phyloP scores from a whole-genome alignment of 2,329 filamentous ascomycete genomes.

The Lasiodiplodia hormozganensis region DNA sequence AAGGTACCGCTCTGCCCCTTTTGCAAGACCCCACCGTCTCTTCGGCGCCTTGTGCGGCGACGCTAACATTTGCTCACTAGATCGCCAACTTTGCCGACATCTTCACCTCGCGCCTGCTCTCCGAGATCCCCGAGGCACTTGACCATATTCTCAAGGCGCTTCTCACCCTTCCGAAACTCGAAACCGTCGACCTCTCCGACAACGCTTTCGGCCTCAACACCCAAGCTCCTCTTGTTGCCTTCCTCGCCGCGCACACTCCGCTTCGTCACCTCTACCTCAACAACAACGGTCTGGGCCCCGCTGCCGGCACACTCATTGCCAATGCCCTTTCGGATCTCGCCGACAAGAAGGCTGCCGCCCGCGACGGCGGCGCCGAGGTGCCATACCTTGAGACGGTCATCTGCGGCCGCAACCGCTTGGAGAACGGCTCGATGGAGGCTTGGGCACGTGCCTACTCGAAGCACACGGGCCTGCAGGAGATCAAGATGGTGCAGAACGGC shows the following conservation, averaged over 20 bases:
- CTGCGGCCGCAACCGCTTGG: constrained; percentile 92
- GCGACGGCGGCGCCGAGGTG: constrained; percentile 68
- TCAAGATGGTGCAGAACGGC: constrained; percentile 99
- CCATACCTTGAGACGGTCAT: constrained; percentile 94
- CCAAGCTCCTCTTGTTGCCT: constrained; percentile 88
- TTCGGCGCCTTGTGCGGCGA: constrained; percentile 1
- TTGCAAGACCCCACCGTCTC: not conserved
- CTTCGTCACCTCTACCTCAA: constrained; percentile 95
- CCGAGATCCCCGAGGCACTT: constrained; percentile 91
- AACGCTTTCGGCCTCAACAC: constrained; percentile 98
- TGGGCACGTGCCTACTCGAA: constrained; percentile 90
- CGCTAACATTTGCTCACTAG: constrained; percentile 45
- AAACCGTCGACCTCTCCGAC: constrained; percentile 94
- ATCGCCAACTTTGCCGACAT: constrained; percentile 94
- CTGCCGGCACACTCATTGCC: constrained; percentile 87
- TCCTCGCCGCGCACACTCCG: constrained; percentile 85
- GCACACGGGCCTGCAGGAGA: constrained; percentile 78
- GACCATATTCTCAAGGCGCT: constrained; percentile 85
- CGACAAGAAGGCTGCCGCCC: constrained; percentile 79
- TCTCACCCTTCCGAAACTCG: constrained; percentile 82
- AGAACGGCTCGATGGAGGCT: constrained; percentile 94
- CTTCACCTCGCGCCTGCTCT: constrained; percentile 91
- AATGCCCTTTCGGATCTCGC: constrained; percentile 85
- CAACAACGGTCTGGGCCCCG: constrained; percentile 96
- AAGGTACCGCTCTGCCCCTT: constrained; percentile 59